A percentile compares a stretch with the other conserved stretches of the same genome.
phyloP scores from a whole-genome alignment of 345 rosid species.

The Mangifera indica region DNA sequence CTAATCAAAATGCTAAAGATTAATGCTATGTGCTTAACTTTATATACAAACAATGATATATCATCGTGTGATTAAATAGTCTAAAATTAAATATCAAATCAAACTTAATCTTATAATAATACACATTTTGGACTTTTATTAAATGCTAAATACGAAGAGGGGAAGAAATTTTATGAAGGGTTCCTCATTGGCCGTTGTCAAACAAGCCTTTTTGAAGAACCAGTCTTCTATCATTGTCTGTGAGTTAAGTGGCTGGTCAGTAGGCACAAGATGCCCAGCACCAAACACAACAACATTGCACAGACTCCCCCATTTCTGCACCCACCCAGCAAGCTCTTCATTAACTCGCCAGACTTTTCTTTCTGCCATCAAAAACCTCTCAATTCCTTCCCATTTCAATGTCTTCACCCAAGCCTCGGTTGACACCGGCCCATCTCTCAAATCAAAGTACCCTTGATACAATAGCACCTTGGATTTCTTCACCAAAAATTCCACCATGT shows the following conservation, averaged over 20 bases:
- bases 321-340: slow-evolving; percentile 63
- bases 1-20: too few species aligned
- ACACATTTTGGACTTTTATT: too few species aligned
- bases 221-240: slow-evolving; percentile 78
- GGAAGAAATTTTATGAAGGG: not conserved
- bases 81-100: too few species aligned
- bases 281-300: slow-evolving; percentile 55
- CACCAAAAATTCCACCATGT: slow-evolving; percentile 60
- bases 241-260: slow-evolving; percentile 54
- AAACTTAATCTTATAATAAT: too few species aligned
- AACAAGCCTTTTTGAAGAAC: slow-evolving; percentile 51
- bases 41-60: too few species aligned
- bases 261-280: slow-evolving; percentile 77
- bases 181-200: slow-evolving; percentile 5
- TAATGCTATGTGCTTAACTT: too few species aligned
- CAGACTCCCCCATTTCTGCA: slow-evolving; percentile 58
- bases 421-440: slow-evolving; percentile 69
- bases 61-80: too few species aligned
- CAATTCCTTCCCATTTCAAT: slow-evolving; percentile 61
- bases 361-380: slow-evolving; percentile 44
- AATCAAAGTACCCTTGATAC: slow-evolving; percentile 65
- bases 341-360: slow-evolving; percentile 61
- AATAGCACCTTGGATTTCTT: slow-evolving; percentile 53
- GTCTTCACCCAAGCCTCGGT: slow-evolving; percentile 79
- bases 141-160: not conserved